Evolutionary conservation across 208 protist genomes (phyloP).

Genomic region (Acanthamoeba lenticulata): DNA sequence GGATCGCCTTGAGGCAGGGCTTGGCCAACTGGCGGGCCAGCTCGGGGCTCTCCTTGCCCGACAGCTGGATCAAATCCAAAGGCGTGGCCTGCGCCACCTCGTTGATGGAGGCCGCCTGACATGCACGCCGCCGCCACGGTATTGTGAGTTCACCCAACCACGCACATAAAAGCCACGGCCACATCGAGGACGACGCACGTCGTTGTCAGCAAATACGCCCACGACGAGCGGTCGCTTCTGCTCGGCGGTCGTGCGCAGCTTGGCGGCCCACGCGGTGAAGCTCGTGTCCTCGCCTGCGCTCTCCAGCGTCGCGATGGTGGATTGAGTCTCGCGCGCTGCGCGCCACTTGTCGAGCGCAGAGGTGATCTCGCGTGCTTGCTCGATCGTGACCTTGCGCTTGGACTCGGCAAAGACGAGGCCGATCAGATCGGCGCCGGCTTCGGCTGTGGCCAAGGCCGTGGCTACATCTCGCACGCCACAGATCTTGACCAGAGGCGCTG

Average conservation of each 20-base stretch:
- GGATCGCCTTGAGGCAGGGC: slow-evolving; percentile 54
- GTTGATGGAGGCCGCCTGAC: slow-evolving; percentile 32
- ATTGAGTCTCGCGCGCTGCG: neutral
- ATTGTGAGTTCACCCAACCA: neutral
- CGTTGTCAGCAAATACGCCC: slow-evolving; percentile 78
- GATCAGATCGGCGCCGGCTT: slow-evolving; percentile 80
- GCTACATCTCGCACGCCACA: slow-evolving; percentile 75
- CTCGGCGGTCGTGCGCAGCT: neutral
- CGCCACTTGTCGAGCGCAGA: slow-evolving; percentile 11
- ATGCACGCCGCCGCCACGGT: neutral
- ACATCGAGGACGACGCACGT: neutral
- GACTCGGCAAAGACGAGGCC: slow-evolving; percentile 83
- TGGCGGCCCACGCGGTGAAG: neutral
- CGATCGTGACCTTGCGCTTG: slow-evolving; percentile 74
- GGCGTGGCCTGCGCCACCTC: neutral
- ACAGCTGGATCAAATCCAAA: slow-evolving; percentile 80
- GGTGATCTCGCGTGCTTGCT: slow-evolving; percentile 61
- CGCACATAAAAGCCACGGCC: neutral
- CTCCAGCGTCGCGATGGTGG: neutral
- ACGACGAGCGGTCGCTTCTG: slow-evolving; percentile 74
- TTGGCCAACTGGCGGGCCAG: neutral
- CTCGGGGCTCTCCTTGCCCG: slow-evolving; percentile 64
- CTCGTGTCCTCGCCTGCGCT: neutral
- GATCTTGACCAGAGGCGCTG: slow-evolving; percentile 74
- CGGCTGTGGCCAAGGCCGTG: slow-evolving; percentile 60